Conservation (phyloP, 768 basidiomycete species). For the Obba rivulosa region DNA sequence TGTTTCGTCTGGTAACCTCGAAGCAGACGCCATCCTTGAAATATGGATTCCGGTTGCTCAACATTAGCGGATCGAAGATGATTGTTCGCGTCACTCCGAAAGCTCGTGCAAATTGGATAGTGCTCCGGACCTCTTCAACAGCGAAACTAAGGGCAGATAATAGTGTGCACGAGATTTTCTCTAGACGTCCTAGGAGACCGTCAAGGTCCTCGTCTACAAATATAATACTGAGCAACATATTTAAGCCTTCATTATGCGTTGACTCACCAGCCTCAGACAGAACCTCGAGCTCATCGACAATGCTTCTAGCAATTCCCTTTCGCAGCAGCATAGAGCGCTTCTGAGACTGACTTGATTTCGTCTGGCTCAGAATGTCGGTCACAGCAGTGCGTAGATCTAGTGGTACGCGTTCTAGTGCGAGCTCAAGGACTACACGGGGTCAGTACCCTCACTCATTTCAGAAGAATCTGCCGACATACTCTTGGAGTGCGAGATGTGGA, state of each 20-base stretch:
- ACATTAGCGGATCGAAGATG: conserved; percentile 69
- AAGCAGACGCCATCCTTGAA: conserved; percentile 74
- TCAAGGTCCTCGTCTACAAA: conserved; percentile 58
- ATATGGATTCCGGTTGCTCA: conserved; percentile 55
- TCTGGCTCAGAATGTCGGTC: conserved; percentile 58
- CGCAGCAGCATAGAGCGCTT: conserved; percentile 66
- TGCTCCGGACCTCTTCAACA: conserved; percentile 58
- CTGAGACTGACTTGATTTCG: conserved; percentile 60
- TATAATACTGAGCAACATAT: neutral
- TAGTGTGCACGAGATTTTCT: conserved; percentile 54
- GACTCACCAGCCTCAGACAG: conserved; percentile 54
- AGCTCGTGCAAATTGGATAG: conserved; percentile 51
- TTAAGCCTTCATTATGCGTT: neutral
- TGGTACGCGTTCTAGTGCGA: conserved; percentile 58
- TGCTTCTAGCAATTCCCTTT: conserved; percentile 60
- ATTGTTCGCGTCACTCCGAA: conserved; percentile 63
- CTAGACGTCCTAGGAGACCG: conserved; percentile 46
- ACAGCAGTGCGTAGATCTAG: conserved; percentile 49
- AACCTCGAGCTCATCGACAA: conserved; percentile 70
- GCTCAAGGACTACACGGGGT: conserved; percentile 54
- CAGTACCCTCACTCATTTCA: conserved; percentile 4
- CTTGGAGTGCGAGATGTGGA: conserved; percentile 72
- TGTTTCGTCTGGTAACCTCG: conserved; percentile 65
- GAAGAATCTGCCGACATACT: conserved; percentile 40
- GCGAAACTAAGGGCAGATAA: conserved; percentile 41